Percentiles rank a stretch among this genome's conserved stretches.
phyloP scores from a whole-genome alignment of 1,139 yeast species.

The Nadsonia starkeyi-henricii region DNA sequence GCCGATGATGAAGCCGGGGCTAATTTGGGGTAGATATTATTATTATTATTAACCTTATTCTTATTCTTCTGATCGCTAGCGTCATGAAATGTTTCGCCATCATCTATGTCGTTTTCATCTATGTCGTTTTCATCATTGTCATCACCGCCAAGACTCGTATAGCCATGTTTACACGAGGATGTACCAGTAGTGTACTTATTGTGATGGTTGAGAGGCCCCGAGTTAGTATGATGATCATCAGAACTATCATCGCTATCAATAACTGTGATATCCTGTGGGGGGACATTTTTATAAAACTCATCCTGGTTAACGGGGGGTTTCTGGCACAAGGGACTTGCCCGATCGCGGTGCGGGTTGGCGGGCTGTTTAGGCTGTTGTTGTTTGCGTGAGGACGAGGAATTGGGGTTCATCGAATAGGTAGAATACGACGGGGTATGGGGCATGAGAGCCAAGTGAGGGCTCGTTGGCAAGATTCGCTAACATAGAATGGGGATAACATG shows the following conservation, averaged over 20 bases:
- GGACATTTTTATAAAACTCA: slow-evolving; percentile 21
- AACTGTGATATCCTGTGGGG: slow-evolving; percentile 23
- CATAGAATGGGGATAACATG: slow-evolving; percentile 1
- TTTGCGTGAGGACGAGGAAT: slow-evolving; percentile 2
- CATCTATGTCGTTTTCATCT: no score
- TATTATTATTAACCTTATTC: not conserved
- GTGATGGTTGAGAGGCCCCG: not conserved
- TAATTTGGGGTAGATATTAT: slow-evolving; percentile 1
- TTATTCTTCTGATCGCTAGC: slow-evolving; percentile 6
- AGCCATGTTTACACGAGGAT: slow-evolving; percentile 2
- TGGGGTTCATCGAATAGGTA: slow-evolving; percentile 1
- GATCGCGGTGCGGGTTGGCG: slow-evolving; percentile 1
- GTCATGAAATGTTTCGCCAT: slow-evolving; percentile 7
- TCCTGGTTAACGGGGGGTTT: slow-evolving; percentile 17
- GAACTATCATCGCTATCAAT: slow-evolving; percentile 20
- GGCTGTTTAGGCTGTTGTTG: slow-evolving; percentile 2
- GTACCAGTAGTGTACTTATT: not conserved
- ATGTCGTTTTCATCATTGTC: slow-evolving; percentile 5
- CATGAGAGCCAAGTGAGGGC: slow-evolving; percentile 1
- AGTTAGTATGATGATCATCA: slow-evolving; percentile 5
- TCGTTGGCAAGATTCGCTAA: not conserved
- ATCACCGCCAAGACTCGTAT: slow-evolving; percentile 1
- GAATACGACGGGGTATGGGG: slow-evolving; percentile 2
- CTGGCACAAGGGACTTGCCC: slow-evolving; percentile 5
- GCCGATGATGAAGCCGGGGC: not conserved